Evolutionary conservation across 495 filamentous ascomycete species (phyloP), one percentile per base, ranked within the genome.

Genomic region (Platismatia glauca): DNA sequence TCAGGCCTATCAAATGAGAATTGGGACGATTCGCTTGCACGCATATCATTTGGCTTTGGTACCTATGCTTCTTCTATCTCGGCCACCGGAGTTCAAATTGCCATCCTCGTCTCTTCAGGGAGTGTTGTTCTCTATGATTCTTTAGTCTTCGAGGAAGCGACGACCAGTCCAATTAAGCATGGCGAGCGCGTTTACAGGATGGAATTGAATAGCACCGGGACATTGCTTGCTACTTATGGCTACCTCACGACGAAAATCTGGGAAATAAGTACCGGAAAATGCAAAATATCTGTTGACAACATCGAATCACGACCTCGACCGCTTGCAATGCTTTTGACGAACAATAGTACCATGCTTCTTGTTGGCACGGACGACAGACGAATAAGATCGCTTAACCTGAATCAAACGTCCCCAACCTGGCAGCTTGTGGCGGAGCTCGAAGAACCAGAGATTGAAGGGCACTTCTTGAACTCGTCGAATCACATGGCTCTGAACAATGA

Each of bases 21-120:
- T 34, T 73, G 71, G 71, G 68, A 71, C 56, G 69, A 73, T 57
- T 69, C 63, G 12, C 58, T 73, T n/a, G 59, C 64, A 27, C 50
- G 61, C 22, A 34, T 71, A 7, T 57, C 65, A 5, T 58, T 68
- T 27, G 66, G 66, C 15, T n/a, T 41, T 27, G 59, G 61, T 43
- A 59, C 48, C 22, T 60, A 62, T 35, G 58, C 62, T 43, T 52
- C 60, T 22, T 31, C 57, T n/a, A 50, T 71, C 27, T 57, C 55
- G 41, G 59, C 66, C 15, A 57, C 57, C 24, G 63, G 60, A 34
- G 44, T 41, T 38, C 60, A 57, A 29, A 55, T 70, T 39, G 34
- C 66, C n/a, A 64, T 63, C 29, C 63, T 68, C 5, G 43, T 66
- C 24, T 58, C 67, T 7, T 62, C 53, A 64, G 68, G 66, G 8